Evolutionary conservation across 2,329 filamentous ascomycete genomes (phyloP).

Genomic region (Biscogniauxia marginata): DNA sequence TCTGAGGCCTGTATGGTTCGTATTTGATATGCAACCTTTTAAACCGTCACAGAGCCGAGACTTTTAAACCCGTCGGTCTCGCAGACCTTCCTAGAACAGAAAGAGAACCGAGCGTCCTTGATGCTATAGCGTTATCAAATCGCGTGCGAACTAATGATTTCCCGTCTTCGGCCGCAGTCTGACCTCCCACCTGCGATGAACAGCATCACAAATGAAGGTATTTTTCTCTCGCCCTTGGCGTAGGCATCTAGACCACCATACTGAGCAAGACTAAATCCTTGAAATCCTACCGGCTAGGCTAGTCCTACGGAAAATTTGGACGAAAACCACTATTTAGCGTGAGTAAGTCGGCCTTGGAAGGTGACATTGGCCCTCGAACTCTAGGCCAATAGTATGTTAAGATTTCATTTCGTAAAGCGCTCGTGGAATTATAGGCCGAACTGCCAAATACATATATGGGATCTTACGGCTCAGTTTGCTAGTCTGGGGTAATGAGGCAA

Average conservation of each 20-base stretch:
- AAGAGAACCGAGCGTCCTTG: conserved; percentile 18
- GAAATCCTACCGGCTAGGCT: neutral
- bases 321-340: neutral
- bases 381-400: neutral
- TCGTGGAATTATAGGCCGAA: neutral
- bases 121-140: conserved; percentile 12
- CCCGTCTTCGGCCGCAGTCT: neutral
- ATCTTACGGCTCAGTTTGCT: neutral
- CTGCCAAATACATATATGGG: neutral
- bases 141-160: conserved; percentile 3
- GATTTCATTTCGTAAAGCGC: neutral
- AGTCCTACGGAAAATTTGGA: neutral
- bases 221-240: neutral
- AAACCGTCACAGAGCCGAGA: conserved; percentile 1
- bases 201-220: neutral
- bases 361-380: neutral
- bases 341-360: neutral
- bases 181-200: neutral
- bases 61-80: conserved; percentile 8
- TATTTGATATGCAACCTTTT: neutral
- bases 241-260: neutral
- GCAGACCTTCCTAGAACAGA: conserved; percentile 30
- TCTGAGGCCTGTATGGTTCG: neutral
- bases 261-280: neutral
- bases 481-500: neutral